These are phyloP conservation scores for Petasospora fabianii DNA, from an alignment of 1,139 yeast genomes.

Conservation along the genomic window DNA sequence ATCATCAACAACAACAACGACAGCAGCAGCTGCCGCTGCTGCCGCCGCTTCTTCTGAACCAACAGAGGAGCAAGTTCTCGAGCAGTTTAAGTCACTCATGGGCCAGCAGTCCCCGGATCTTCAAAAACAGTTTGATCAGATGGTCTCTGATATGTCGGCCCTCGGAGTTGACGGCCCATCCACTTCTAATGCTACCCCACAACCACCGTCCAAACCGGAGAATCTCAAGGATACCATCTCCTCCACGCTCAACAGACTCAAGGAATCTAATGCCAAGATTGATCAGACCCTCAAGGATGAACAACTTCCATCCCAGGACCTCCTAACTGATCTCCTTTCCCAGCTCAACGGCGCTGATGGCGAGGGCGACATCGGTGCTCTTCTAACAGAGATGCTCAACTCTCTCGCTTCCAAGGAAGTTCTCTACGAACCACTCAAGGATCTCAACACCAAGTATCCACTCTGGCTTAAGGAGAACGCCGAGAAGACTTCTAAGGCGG, in stretches of 20 bases:
- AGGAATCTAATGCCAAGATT: conserved; percentile 62
- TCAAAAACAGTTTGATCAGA: conserved; percentile 46
- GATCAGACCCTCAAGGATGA: conserved; percentile 56
- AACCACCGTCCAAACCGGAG: conserved; percentile 18
- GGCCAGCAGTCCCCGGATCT: neutral
- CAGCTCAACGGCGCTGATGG: conserved; percentile 37
- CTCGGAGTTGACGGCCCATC: neutral
- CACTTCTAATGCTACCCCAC: neutral
- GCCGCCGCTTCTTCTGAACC: neutral
- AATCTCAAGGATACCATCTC: conserved; percentile 76
- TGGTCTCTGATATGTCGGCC: conserved; percentile 42
- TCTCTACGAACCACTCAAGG: conserved; percentile 84
- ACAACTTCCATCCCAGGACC: conserved; percentile 46
- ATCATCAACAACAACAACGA: conserved; percentile 6
- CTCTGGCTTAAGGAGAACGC: conserved; percentile 40
- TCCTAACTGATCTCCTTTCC: conserved; percentile 49
- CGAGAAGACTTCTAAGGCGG: conserved; percentile 42
- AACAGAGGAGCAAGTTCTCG: conserved; percentile 30
- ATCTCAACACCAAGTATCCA: conserved; percentile 60
- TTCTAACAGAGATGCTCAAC: conserved; percentile 74
- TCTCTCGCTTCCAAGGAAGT: conserved; percentile 85
- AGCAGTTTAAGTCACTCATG: neutral
- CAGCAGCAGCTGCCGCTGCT: neutral
- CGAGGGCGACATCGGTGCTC: conserved; percentile 53
- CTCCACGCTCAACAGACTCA: conserved; percentile 74